Percentiles rank a stretch among this genome's conserved stretches.
These are phyloP conservation scores for Nitzschia sp. DNA, from an alignment of 108 stramenopile species.

Conservation along the genomic window DNA sequence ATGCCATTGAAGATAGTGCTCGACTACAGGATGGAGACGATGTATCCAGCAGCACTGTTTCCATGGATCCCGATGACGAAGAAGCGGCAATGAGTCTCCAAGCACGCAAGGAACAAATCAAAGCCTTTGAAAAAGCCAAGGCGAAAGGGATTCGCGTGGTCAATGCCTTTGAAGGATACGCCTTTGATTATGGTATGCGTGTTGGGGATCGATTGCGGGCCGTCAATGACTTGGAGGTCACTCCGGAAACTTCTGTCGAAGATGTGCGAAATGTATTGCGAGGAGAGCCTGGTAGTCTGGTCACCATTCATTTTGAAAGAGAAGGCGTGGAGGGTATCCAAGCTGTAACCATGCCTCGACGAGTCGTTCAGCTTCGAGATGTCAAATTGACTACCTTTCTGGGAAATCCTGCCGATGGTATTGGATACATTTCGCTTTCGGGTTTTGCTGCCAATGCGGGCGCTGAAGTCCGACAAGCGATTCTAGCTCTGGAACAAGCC, in stretches of 20 bases:
- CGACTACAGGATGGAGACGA: too few relatives aligned
- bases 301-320: constrained; percentile 70
- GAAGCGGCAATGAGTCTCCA: constrained; percentile 30
- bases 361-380: constrained; percentile 80
- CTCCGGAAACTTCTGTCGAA: constrained; percentile 67
- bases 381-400: constrained; percentile 80
- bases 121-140: constrained; percentile 48
- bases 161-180: constrained; percentile 91
- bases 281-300: constrained; percentile 83
- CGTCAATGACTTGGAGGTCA: constrained; percentile 70
- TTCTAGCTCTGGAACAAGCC: constrained; percentile 65
- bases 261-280: constrained; percentile 86
- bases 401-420: constrained; percentile 78
- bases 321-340: constrained; percentile 71
- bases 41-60: too few relatives aligned
- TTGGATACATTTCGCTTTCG: constrained; percentile 90
- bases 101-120: constrained; percentile 38
- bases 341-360: constrained; percentile 64
- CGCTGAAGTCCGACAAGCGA: constrained; percentile 79
- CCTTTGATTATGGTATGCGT: constrained; percentile 83
- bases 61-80: constrained; percentile 41
- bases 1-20: constrained; percentile 45
- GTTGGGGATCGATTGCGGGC: constrained; percentile 78
- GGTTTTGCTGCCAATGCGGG: constrained; percentile 91
- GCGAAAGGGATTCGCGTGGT: constrained; percentile 84